Evolutionary conservation across 306 rosid genomes (phyloP), one percentile per base, ranked within the genome.

Genomic region (Ochetophila trinervis): DNA sequence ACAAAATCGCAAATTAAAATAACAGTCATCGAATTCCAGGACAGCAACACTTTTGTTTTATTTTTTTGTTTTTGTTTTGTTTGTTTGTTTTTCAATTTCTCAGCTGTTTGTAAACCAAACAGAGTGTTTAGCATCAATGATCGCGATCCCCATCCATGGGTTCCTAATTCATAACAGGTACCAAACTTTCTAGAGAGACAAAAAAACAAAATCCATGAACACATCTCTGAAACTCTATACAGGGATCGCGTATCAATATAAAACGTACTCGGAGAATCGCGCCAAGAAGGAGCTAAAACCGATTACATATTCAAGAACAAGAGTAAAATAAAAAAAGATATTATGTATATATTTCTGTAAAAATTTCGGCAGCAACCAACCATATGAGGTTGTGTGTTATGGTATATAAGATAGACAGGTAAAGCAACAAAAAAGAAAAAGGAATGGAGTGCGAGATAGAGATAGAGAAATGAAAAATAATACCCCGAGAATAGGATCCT

Each of bases 401-500:
- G 4, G 13, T 11, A 47, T 11, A 17, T 11, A 47, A 47, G 5
- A 37, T 3, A 21, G 3, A 17, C 11, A 24, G 0, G 24, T 18
- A 21, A 6, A 30, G 6, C n/a, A 42, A 6, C 3, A 2, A 3
- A 27, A 48, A 8, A 0, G 17, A 13, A 67, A 18, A 16, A n/a
- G n/a, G n/a, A n/a, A n/a, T n/a, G n/a, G n/a, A n/a, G n/a, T n/a
- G n/a, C n/a, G n/a, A n/a, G n/a, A n/a, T n/a, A n/a, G 17, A 62
- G 8, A 30, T 22, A 44, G 22, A 47, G 36, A 50, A 32, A 55
- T 27, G 55, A n/a, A 44, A 55, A 49, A 59, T 36, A 71, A 19
- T 86, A 94, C 97, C 74, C 99, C 97, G 57, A 94, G 97, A 57
- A 94, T 94, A 60, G 97, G 90, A 90, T 94, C 99, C 83, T 94